Evolutionary conservation across 495 filamentous ascomycete species (phyloP).

Genomic region (Aspergillus sclerotiicarbonarius): DNA sequence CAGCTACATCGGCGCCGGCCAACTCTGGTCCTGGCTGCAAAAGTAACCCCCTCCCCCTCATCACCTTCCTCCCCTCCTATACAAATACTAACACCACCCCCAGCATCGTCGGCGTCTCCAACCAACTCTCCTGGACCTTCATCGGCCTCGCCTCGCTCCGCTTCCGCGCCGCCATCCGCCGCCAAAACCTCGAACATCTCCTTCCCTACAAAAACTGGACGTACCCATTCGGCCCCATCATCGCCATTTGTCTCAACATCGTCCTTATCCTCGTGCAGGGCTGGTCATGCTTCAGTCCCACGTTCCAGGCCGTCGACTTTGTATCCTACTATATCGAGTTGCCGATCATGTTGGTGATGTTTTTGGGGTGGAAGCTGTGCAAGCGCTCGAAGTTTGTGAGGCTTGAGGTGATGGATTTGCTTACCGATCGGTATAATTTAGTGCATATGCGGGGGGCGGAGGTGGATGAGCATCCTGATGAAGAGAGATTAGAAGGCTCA

Average conservation of each 20-base stretch:
- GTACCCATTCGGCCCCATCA: slow-evolving; percentile 55
- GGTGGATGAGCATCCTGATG: not conserved
- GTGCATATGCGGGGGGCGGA: not conserved
- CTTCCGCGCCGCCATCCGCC: slow-evolving; percentile 53
- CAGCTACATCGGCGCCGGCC: slow-evolving; percentile 59
- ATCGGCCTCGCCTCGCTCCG: slow-evolving; percentile 59
- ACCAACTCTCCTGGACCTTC: slow-evolving; percentile 60
- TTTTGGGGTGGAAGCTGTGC: slow-evolving; percentile 48
- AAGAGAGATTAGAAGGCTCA: not conserved
- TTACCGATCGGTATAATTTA: slow-evolving; percentile 50
- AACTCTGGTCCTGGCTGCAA: slow-evolving; percentile 58
- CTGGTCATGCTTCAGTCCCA: slow-evolving; percentile 56
- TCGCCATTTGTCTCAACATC: slow-evolving; percentile 49
- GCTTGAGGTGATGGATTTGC: slow-evolving; percentile 47
- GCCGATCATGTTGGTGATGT: slow-evolving; percentile 51
- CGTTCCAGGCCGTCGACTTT: slow-evolving; percentile 50
- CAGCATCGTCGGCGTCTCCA: slow-evolving; percentile 60
- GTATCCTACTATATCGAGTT: slow-evolving; percentile 53
- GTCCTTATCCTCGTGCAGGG: slow-evolving; percentile 60
- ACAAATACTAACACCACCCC: not conserved
- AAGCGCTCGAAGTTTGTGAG: slow-evolving; percentile 44
- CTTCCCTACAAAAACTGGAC: slow-evolving; percentile 63
- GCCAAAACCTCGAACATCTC: slow-evolving; percentile 54
- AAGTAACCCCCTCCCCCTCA: slow-evolving; percentile 30
- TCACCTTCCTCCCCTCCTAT: not conserved